Percentiles rank a stretch among this genome's conserved stretches.
phyloP scores from a whole-genome alignment of 257 asterid genomes.

The Osmanthus fragrans region DNA sequence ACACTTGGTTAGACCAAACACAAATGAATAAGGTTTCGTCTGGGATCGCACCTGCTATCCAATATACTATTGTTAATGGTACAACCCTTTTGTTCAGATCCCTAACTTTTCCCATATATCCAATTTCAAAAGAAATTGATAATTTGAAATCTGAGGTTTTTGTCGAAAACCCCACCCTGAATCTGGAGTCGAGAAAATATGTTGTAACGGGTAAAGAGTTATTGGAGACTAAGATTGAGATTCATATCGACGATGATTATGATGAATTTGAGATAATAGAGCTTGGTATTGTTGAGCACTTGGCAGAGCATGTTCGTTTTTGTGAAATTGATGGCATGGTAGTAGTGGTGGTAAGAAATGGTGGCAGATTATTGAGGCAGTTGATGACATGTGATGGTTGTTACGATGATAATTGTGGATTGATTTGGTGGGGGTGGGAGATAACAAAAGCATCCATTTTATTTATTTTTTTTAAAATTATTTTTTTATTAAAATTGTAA shows the following conservation, averaged over 20 bases:
- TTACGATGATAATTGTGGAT: no score
- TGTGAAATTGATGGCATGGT: conserved; percentile 42
- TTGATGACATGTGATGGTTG: no score
- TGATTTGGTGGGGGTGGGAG: no score
- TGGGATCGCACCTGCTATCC: conserved; percentile 71
- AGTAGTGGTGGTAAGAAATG: no score
- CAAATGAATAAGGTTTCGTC: conserved; percentile 62
- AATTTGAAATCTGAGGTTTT: background rate
- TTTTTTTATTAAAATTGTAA: no score
- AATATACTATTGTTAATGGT: conserved; percentile 68
- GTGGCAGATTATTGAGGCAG: no score
- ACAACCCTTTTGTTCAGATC: conserved; percentile 59
- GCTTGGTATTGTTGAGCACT: conserved; percentile 68
- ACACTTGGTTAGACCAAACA: conserved; percentile 45
- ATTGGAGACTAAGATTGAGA: conserved; percentile 34
- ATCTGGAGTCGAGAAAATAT: conserved; percentile 6
- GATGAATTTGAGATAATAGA: conserved; percentile 63
- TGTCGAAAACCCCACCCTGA: background rate
- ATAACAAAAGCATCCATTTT: no score
- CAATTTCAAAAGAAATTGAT: background rate
- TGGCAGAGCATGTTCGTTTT: conserved; percentile 86
- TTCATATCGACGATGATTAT: conserved; percentile 12
- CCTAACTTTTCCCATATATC: conserved; percentile 20
- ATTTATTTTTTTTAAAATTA: no score
- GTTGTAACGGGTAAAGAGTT: background rate